phyloP scores from a whole-genome alignment of 495 filamentous ascomycete species.

The Hypoxylon fuscum region DNA sequence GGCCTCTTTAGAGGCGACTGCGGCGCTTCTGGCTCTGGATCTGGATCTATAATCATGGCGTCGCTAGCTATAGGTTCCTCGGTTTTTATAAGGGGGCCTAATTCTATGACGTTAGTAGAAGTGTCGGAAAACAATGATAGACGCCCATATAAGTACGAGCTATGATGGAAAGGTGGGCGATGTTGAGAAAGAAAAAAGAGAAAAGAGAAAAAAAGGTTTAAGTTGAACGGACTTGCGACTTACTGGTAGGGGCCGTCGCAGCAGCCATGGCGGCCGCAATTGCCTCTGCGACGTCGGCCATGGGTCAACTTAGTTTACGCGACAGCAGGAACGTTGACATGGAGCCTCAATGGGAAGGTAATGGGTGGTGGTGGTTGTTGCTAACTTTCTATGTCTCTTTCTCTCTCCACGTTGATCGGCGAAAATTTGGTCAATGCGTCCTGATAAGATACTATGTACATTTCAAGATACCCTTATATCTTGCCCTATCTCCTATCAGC shows the following conservation, averaged over 20 bases:
- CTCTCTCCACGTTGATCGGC: constrained; percentile 21
- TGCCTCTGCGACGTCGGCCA: constrained; percentile 46
- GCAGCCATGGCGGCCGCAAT: constrained; percentile 46
- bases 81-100: constrained; percentile 39
- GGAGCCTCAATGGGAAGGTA: constrained; percentile 16
- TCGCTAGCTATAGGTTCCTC: constrained; percentile 37
- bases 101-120: constrained; percentile 17
- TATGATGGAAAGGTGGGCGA: too few species aligned
- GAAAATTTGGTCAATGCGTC: constrained; percentile 52
- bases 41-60: constrained; percentile 40
- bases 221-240: constrained; percentile 17
- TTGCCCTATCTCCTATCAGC: constrained; percentile 54
- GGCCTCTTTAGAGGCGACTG: constrained; percentile 46
- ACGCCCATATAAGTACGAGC: too few species aligned
- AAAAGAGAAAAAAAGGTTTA: background rate
- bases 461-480: constrained; percentile 54
- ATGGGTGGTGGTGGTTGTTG: constrained; percentile 9
- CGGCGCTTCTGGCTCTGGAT: constrained; percentile 28
- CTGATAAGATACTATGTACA: too few species aligned
- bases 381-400: too few species aligned
- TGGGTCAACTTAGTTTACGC: constrained; percentile 29
- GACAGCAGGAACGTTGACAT: constrained; percentile 21
- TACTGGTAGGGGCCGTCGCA: constrained; percentile 39
- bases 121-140: too few species aligned
- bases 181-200: too few species aligned